Evolutionary conservation across 129 eudicot genomes (phyloP), one percentile per base, ranked within the genome.

Genomic region (Smallanthus sonchifolius): DNA sequence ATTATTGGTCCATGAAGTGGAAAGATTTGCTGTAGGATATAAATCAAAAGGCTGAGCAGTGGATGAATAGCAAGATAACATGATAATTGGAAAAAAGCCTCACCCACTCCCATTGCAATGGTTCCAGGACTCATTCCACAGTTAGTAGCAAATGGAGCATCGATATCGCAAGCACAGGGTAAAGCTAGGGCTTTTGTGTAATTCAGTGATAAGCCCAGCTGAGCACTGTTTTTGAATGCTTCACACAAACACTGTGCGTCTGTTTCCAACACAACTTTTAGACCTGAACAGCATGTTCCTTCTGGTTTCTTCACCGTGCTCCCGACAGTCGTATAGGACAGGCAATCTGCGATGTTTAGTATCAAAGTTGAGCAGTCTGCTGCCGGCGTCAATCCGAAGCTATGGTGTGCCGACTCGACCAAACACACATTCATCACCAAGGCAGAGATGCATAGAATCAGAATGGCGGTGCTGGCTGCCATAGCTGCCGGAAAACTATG

Each of bases 251-350:
- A 89, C 73, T 84, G 68, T 2, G 92, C 81, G 67, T 83, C 74
- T 0, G 85, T 78, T 71, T 89, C 87, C 74, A 89, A 63, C 38
- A 89, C 92, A 3, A 82, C 52, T 74, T 84, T 89, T 17, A 89
- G 90, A 14, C 92, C 92, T 9, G 87, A 78, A 52, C 96, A 89
- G 82, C 96, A 89, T 0, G 86, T 59, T 34, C 86, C 96, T 74
- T 87, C 90, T 0, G 96, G 96, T 63, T 86, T 86, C 72, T 66
- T 71, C 34, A 75, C 83, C 7, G 84, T 81, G 69, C 89, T 84
- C 0, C 86, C 96, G 63, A 56, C 79, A 14, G 86, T 82, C 0
- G 86, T 92, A 72, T 60, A 89, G 5, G 96, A 77, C 36, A 89
- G 69, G 68, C 96, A 89, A 63, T 84, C 92, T 2, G 87, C 96